Conservation (phyloP, 1,284 basidiomycete species). For the Neonothopanus nambi region DNA sequence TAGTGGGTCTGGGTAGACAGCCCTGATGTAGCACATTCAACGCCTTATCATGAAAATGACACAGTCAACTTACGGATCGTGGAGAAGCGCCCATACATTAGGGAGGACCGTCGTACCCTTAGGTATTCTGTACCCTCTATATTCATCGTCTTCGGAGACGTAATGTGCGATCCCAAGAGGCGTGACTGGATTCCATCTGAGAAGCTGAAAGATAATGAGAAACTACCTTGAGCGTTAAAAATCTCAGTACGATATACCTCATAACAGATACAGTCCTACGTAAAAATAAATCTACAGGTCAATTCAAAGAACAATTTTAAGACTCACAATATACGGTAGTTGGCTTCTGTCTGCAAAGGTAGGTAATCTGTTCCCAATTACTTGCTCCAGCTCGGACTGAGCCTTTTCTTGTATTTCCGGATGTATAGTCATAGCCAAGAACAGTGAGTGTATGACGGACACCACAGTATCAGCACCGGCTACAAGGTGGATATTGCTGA, state of each 20-base stretch:
- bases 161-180: slow-evolving; percentile 41
- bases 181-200: slow-evolving; percentile 47
- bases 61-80: slow-evolving; percentile 25
- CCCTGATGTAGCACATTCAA: neutral
- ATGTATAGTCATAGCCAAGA: slow-evolving; percentile 37
- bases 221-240: neutral
- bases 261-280: slow-evolving; percentile 35
- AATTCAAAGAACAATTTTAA: neutral
- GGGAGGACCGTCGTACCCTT: slow-evolving; percentile 40
- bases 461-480: slow-evolving; percentile 36
- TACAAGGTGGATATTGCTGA: slow-evolving; percentile 7
- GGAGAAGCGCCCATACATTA: slow-evolving; percentile 40
- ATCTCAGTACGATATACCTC: slow-evolving; percentile 23
- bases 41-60: neutral
- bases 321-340: slow-evolving; percentile 36
- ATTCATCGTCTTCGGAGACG: slow-evolving; percentile 40
- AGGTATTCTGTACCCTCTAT: slow-evolving; percentile 44
- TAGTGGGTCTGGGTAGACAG: slow-evolving; percentile 35
- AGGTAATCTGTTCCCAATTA: slow-evolving; percentile 35
- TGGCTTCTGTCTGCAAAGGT: slow-evolving; percentile 34
- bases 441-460: slow-evolving; percentile 35
- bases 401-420: slow-evolving; percentile 37
- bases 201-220: slow-evolving; percentile 24
- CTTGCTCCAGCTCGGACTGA: slow-evolving; percentile 37
- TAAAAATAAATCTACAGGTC: neutral